Base-by-base conservation (phyloP, 2,329 filamentous ascomycete genomes). In the Coccinonectria pachysandricola region DNA sequence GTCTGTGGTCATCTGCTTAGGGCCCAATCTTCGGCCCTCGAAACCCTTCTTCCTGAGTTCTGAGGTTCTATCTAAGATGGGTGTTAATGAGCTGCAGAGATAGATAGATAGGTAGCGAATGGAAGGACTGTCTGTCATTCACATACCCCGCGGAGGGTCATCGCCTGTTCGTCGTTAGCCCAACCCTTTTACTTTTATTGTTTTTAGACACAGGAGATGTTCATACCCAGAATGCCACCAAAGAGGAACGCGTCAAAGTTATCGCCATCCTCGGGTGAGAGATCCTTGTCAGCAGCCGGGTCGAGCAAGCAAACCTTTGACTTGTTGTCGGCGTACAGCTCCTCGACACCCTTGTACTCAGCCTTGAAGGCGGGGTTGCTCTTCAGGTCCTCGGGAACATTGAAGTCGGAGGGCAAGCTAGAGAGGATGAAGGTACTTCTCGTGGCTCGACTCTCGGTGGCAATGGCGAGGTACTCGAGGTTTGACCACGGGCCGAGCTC, bases 1-100 rank as follows among this genome's bases (percentile, higher is more conserved):
- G 53, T 98, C 91, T 4, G 91, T 98, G 3, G 91, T 96, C 88
- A 98, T 95, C 57, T 98, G 91, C 44, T 87, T 79, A 6, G 88
- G 84, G 1, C 91, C 91, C 15, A 98, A 65, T 31, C 91, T 71
- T 27, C 91, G 76, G 31, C 88, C 86, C 31, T 78, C 67, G 46
- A 93, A 98, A 3, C 91, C 91, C 53, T 96, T 94, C 57, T 84
- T 86, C 27, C 91, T 76, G 44, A 98, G 63, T 55, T 98, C 91
- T n/a, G 83, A 88, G 4, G 91, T 98, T 36, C 91, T 79, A 57
- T 96, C 88, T 92, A 31, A 6, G 19, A 9, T 12, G 12, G n/a
- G 23, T 17, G 18, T 37, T n/a, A n/a, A n/a, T n/a, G n/a, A n/a
- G n/a, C n/a, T n/a, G n/a, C n/a, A n/a, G n/a, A n/a, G n/a, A n/a